Evolutionary conservation across 495 filamentous ascomycete species (phyloP), one percentile per base, ranked within the genome.

Genomic region (Penicillium antarcticum): DNA sequence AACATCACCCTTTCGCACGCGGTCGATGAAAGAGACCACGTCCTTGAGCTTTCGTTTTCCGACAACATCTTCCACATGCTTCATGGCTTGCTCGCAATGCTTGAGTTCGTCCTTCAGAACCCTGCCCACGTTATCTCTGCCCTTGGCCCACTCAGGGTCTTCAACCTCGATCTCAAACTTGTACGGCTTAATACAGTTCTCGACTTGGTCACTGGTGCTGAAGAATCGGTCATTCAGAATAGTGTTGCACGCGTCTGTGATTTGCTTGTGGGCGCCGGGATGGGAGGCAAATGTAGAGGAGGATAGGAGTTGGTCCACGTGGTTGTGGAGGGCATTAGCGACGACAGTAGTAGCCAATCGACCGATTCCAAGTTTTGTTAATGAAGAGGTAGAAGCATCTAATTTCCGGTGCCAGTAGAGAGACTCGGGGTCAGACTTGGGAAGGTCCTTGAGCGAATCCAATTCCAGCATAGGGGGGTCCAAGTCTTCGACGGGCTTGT

Each of bases 101-200:
- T 80, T 77, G 14, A 97, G 75, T 61, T 99, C 94, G 21, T 85
- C 81, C 65, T 92, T 95, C 11, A 99, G 68, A 0, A 91, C 81
- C 10, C 77, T 81, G 48, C 81, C 77, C 31, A 89, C 82, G 56
- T 91, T 91, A 14, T 94, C 90, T 51, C 91, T 73, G 1, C 89
- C 91, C 50, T 87, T 82, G 5, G 74, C 68, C 94, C 94, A 99
- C 65, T 97, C 95, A 5, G 82, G 74, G 17, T 89, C 87, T 55
- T 96, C 88, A 40, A 97, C 84, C 62, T 99, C 94, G 42, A 97
- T 94, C 51, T 97, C 89, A 57, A 87, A 97, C 64, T 97, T 99
- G 75, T 91, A 99, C 2, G 94, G 94, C 66, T 99, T 99, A 75
- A 99, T 92, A 63, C 94, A 97, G 62, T 97, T 97, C 68, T 99